Evolutionary conservation across 352 stramenopile species (phyloP).

Genomic region (Pythium pyrilobum): DNA sequence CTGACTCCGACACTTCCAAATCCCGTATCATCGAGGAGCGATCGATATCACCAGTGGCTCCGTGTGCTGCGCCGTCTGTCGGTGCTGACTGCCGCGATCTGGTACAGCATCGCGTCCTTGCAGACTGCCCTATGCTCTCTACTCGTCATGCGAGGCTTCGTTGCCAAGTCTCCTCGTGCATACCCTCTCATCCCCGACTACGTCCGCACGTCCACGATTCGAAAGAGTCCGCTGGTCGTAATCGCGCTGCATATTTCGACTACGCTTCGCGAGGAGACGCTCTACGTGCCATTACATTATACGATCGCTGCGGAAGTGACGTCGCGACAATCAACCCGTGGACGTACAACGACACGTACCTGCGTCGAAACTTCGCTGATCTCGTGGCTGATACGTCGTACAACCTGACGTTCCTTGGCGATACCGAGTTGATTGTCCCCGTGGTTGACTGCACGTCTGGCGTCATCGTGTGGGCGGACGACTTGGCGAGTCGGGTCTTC

Average conservation of each 20-base stretch:
- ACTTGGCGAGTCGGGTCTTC: slow-evolving; percentile 25
- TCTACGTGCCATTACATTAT: slow-evolving; percentile 31
- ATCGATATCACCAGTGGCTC: no score
- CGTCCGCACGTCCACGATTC: slow-evolving; percentile 15
- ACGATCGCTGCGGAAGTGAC: slow-evolving; percentile 12
- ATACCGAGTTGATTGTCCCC: slow-evolving; percentile 27
- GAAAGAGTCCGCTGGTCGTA: slow-evolving; percentile 27
- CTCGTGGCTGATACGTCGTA: slow-evolving; percentile 19
- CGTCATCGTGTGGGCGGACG: slow-evolving; percentile 22
- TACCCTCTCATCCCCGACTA: not conserved
- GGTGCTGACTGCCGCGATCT: not conserved
- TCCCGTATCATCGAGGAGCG: no score
- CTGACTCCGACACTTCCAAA: no score
- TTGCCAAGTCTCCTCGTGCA: not conserved
- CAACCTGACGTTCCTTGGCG: slow-evolving; percentile 27
- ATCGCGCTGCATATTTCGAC: slow-evolving; percentile 15
- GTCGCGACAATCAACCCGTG: slow-evolving; percentile 10
- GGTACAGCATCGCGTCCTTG: not conserved
- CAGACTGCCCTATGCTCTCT: not conserved
- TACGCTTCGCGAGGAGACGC: not conserved
- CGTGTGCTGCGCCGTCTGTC: no score
- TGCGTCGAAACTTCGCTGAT: slow-evolving; percentile 20
- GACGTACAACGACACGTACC: slow-evolving; percentile 30
- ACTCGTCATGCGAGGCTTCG: not conserved
- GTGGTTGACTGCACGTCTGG: slow-evolving; percentile 38